phyloP scores from a whole-genome alignment of 495 filamentous ascomycete species.

The Rostrohypoxylon terebratum region DNA sequence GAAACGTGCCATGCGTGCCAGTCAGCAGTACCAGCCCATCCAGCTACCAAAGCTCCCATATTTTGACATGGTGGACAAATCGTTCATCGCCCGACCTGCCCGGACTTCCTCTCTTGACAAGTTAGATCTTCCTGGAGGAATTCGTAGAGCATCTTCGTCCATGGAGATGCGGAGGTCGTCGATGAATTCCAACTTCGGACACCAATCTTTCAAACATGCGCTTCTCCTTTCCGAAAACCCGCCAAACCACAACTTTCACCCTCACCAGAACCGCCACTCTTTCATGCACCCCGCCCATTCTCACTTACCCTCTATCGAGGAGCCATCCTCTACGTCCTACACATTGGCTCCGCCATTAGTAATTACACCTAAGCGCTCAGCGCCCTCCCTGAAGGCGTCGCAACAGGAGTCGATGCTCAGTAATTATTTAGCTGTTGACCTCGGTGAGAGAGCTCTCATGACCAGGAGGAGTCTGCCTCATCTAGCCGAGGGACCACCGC shows the following conservation, averaged over 20 bases:
- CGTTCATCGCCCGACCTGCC: slow-evolving; percentile 10
- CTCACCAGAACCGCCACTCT: slow-evolving; percentile 34
- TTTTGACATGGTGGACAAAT: slow-evolving; percentile 8
- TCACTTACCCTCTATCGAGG: slow-evolving; percentile 31
- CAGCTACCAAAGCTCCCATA: not conserved
- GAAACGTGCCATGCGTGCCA: slow-evolving; percentile 2
- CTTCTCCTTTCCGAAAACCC: slow-evolving; percentile 27
- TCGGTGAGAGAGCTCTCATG: slow-evolving; percentile 46
- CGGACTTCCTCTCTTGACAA: not conserved
- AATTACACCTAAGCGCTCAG: slow-evolving; percentile 47
- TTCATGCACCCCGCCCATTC: slow-evolving; percentile 25
- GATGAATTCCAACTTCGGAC: slow-evolving; percentile 14
- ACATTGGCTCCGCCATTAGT: slow-evolving; percentile 14
- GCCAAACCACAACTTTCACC: slow-evolving; percentile 11
- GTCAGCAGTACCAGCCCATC: not conserved
- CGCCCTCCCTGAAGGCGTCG: slow-evolving; percentile 42
- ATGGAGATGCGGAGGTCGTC: slow-evolving; percentile 42
- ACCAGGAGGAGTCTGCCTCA: slow-evolving; percentile 69
- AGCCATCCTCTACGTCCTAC: slow-evolving; percentile 17
- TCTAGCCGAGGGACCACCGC: slow-evolving; percentile 68
- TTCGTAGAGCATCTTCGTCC: slow-evolving; percentile 44
- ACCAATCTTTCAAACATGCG: slow-evolving; percentile 27
- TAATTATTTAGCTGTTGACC: slow-evolving; percentile 49
- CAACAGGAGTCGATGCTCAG: slow-evolving; percentile 46
- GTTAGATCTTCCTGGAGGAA: slow-evolving; percentile 19